A percentile compares a stretch with the other conserved stretches of the same genome.
These are phyloP conservation scores for Taiozyma onychis DNA, from an alignment of 1,139 yeast genomes.

Conservation along the genomic window DNA sequence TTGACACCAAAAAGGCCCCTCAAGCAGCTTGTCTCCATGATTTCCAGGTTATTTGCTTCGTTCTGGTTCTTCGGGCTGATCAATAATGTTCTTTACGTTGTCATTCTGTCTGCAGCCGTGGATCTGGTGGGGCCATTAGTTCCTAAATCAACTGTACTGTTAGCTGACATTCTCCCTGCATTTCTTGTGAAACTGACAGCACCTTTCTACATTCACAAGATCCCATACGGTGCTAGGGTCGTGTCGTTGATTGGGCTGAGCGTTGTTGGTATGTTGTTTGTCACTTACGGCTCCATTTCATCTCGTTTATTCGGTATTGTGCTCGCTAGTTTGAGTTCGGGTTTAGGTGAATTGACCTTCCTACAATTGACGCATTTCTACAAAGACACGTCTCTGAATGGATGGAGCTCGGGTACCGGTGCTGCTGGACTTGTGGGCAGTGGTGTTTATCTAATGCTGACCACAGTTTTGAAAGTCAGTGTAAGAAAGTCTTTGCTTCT, in stretches of 20 bases:
- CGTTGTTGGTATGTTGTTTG: constrained; percentile 67
- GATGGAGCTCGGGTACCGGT: constrained; percentile 94
- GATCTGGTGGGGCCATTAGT: constrained; percentile 80
- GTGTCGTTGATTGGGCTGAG: constrained; percentile 53
- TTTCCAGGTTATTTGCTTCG: constrained; percentile 35
- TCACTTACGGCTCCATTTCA: constrained; percentile 39
- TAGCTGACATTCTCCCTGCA: constrained; percentile 86
- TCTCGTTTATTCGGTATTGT: constrained; percentile 62
- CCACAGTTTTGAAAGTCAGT: constrained; percentile 46
- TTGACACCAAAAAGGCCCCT: not conserved
- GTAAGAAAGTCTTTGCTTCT: constrained; percentile 40
- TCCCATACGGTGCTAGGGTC: constrained; percentile 57
- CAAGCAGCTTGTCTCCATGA: not conserved
- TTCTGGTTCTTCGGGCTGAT: constrained; percentile 84
- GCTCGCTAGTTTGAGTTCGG: constrained; percentile 80
- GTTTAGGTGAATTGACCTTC: constrained; percentile 87
- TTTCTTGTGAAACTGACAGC: constrained; percentile 64
- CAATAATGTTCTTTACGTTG: constrained; percentile 86
- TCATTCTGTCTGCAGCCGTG: constrained; percentile 85
- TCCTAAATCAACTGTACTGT: constrained; percentile 80
- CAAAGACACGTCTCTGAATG: constrained; percentile 57
- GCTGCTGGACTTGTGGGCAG: constrained; percentile 91
- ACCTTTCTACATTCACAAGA: constrained; percentile 69
- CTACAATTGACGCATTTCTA: constrained; percentile 76
- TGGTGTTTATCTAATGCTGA: constrained; percentile 46